Percentiles rank a stretch among this genome's conserved stretches.
These are phyloP conservation scores for Zizania palustris DNA, from an alignment of 202 grass and related monocot genomes.

Conservation along the genomic window DNA sequence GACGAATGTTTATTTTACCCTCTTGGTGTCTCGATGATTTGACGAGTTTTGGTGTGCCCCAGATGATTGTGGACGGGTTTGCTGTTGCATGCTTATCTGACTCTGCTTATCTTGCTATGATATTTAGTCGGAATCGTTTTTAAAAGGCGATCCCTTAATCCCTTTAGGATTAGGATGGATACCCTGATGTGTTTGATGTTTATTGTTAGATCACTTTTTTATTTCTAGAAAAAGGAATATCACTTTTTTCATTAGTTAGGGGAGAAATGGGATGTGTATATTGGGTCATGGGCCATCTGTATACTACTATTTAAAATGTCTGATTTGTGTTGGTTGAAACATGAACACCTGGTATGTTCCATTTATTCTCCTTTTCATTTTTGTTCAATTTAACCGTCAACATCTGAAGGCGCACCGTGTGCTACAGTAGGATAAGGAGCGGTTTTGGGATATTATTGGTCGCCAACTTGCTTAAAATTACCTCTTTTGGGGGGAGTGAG, in stretches of 20 bases:
- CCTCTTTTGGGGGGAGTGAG: not conserved
- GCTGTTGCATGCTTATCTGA: not conserved
- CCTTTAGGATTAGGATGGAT: conserved; percentile 18
- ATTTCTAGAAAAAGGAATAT: not conserved
- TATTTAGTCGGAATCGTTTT: conserved; percentile 25
- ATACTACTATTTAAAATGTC: conserved; percentile 1
- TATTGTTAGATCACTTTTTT: not conserved
- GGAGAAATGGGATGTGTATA: not conserved
- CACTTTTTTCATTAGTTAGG: not conserved
- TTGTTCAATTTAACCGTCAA: not conserved
- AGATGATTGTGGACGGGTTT: not conserved
- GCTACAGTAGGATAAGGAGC: conserved; percentile 7
- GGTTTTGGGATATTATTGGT: conserved; percentile 38
- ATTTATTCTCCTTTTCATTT: not conserved
- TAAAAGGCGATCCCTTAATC: not conserved
- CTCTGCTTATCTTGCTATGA: not conserved
- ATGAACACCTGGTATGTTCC: not conserved
- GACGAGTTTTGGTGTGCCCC: conserved; percentile 11
- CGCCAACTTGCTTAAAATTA: conserved; percentile 20
- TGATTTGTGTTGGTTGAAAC: not conserved
- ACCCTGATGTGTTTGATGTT: not conserved
- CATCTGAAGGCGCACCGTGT: not conserved
- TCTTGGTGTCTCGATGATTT: conserved; percentile 1
- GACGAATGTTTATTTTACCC: not conserved
- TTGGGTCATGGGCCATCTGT: too few species aligned